A percentile compares a stretch with the other conserved stretches of the same genome.
Evolutionary conservation across 306 rosid species (phyloP).

Genomic region (Myrica gale): DNA sequence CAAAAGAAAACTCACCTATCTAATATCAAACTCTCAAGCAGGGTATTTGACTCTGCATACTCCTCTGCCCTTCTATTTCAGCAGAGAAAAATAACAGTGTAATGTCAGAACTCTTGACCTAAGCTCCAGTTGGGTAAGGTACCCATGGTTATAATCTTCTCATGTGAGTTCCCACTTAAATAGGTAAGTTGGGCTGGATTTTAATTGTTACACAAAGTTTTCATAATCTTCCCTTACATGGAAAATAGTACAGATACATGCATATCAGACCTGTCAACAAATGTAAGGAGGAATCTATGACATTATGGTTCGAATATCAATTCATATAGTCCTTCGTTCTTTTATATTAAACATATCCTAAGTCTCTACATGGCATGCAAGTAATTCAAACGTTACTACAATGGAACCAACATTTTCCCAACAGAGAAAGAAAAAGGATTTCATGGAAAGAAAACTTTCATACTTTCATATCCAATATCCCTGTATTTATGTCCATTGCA

Average conservation of each 20-base stretch:
- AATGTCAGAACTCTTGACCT: constrained; percentile 1
- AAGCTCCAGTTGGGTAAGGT: neutral
- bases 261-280: neutral
- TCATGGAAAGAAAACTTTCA: neutral
- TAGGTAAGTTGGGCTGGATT: constrained; percentile 2
- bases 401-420: too few relatives aligned
- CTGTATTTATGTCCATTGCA: neutral
- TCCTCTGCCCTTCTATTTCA: neutral
- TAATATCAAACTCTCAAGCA: neutral
- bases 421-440: too few relatives aligned
- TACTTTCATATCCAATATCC: neutral
- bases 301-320: constrained; percentile 7
- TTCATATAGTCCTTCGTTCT: neutral
- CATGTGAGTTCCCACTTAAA: neutral
- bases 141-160: neutral
- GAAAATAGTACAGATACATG: constrained; percentile 7
- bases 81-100: neutral
- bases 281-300: neutral
- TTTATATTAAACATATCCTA: neutral
- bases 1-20: neutral
- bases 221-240: constrained; percentile 9
- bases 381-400: neutral
- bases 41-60: neutral
- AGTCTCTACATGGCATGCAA: neutral
- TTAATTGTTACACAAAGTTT: constrained; percentile 3